Evolutionary conservation across 257 asterid species (phyloP).

Genomic region (Nicotiana attenuata): DNA sequence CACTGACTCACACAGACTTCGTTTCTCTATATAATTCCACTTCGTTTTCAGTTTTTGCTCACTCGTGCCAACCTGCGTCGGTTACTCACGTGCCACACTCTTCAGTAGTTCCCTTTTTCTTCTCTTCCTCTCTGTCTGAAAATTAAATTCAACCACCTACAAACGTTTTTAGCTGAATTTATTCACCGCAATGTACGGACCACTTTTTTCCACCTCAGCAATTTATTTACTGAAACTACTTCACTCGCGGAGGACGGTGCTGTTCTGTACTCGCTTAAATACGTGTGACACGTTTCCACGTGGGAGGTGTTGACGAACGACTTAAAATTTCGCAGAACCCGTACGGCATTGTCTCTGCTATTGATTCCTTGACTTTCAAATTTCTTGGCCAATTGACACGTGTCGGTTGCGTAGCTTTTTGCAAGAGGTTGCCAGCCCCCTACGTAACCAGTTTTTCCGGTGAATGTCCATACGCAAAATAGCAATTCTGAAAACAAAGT

Average conservation of each 20-base stretch:
- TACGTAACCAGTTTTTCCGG: neutral
- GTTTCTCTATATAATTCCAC: neutral
- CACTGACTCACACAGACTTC: neutral
- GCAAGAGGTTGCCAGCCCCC: neutral
- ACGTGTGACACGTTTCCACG: conserved; percentile 19
- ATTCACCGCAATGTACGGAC: neutral
- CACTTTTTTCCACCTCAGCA: neutral
- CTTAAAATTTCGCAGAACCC: neutral
- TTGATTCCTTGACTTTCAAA: neutral
- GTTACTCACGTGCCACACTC: conserved; percentile 22
- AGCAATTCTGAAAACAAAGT: neutral
- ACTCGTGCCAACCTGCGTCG: conserved; percentile 21
- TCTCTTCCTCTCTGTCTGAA: neutral
- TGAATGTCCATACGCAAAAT: neutral
- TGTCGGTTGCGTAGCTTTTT: neutral
- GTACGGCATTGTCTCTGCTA: conserved; percentile 17
- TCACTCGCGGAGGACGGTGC: neutral
- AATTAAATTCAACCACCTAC: neutral
- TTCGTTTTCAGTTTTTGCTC: neutral
- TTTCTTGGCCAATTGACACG: neutral
- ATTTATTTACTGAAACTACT: conserved; percentile 1
- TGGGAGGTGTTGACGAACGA: conserved; percentile 10
- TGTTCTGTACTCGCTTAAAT: neutral
- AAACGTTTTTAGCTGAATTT: neutral
- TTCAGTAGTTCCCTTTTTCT: neutral